A percentile compares a stretch with the other conserved stretches of the same genome.
phyloP scores from a whole-genome alignment of 768 basidiomycete species.

The Cystobasidium tubakii region DNA sequence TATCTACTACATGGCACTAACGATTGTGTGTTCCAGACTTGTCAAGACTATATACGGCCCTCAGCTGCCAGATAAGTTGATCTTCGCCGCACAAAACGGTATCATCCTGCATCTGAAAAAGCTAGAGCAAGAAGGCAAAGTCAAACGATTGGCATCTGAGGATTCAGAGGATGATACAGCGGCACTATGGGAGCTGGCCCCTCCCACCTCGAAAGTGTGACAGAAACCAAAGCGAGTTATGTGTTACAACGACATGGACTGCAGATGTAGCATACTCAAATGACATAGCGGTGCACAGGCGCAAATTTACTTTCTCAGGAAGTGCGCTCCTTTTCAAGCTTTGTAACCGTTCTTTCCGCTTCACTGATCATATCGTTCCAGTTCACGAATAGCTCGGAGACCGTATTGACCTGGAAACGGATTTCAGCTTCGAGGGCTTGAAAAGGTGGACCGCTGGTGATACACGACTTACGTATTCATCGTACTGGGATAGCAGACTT shows the following conservation, averaged over 20 bases:
- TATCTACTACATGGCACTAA: not conserved
- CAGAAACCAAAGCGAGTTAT: not conserved
- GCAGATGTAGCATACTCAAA: not conserved
- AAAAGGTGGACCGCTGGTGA: too few relatives aligned
- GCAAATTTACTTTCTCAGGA: not conserved
- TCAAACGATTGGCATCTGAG: constrained; percentile 47
- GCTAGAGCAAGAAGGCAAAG: constrained; percentile 61
- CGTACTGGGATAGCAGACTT: not conserved
- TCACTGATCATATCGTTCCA: constrained; percentile 41
- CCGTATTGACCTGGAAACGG: constrained; percentile 39
- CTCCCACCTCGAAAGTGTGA: constrained; percentile 6
- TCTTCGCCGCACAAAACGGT: constrained; percentile 65
- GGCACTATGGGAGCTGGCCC: constrained; percentile 14
- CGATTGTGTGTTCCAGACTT: constrained; percentile 65
- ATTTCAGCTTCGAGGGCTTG: not conserved
- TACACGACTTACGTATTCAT: constrained; percentile 24
- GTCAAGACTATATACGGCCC: constrained; percentile 62
- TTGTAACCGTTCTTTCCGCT: constrained; percentile 37
- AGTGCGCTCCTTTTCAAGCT: constrained; percentile 37
- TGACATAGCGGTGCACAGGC: not conserved
- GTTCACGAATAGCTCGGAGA: constrained; percentile 43
- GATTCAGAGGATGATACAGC: constrained; percentile 15
- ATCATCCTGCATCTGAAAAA: constrained; percentile 69
- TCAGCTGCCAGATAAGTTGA: constrained; percentile 58
- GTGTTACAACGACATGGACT: not conserved